These are phyloP conservation scores for Telopea speciosissima DNA, from an alignment of 177 flowering plant species.

Conservation along the genomic window DNA sequence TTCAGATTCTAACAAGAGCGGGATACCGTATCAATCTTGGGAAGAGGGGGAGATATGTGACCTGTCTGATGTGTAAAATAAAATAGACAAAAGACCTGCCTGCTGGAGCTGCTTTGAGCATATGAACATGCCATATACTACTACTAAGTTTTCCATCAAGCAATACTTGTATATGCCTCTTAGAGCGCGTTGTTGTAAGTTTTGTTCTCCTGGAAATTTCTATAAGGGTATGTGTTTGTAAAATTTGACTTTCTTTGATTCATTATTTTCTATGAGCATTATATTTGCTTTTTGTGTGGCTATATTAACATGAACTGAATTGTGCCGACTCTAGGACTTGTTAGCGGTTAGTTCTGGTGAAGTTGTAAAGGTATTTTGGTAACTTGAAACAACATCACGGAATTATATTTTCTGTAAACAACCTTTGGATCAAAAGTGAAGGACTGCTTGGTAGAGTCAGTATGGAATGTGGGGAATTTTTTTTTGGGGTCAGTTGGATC, in stretches of 20 bases:
- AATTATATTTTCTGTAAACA: too few relatives aligned
- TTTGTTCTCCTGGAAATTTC: not conserved
- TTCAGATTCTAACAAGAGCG: not conserved
- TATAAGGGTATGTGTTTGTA: not conserved
- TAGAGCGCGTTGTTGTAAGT: not conserved
- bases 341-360: not conserved
- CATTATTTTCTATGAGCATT: too few relatives aligned
- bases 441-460: not conserved
- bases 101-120: not conserved
- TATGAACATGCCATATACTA: not conserved
- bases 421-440: not conserved
- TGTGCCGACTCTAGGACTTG: not conserved
- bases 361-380: too few relatives aligned
- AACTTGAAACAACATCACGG: not conserved
- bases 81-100: not conserved
- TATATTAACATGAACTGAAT: too few relatives aligned
- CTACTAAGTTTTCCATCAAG: slow-evolving; percentile 2
- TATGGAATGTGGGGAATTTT: not conserved
- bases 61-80: not conserved
- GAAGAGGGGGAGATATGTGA: not conserved
- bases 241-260: slow-evolving; percentile 1
- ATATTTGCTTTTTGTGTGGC: too few relatives aligned
- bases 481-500: not conserved
- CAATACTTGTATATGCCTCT: not conserved
- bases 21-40: slow-evolving; percentile 1